phyloP scores from a whole-genome alignment of 371 early-diverging fungal genomes.

The Rhizopus sp. region DNA sequence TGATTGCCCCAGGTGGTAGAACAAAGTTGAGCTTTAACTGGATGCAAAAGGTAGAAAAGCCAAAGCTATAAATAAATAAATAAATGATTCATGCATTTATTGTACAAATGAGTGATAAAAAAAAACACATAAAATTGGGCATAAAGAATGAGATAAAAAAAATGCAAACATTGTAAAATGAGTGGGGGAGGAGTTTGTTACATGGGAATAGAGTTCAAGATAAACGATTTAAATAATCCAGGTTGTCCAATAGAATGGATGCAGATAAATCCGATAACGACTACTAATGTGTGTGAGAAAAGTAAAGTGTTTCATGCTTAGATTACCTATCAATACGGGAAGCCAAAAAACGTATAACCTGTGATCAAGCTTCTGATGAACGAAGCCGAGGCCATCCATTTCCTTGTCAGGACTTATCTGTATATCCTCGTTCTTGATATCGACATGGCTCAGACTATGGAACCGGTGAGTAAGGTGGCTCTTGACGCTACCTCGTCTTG shows the following conservation, averaged over 20 bases:
- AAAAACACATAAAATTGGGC: too few relatives aligned
- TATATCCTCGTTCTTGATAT: neutral
- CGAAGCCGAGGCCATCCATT: conserved; percentile 30
- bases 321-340: conserved; percentile 34
- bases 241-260: too few relatives aligned
- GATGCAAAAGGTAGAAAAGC: conserved; percentile 27
- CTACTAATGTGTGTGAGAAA: too few relatives aligned
- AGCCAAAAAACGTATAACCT: conserved; percentile 40
- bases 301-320: neutral
- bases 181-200: too few relatives aligned
- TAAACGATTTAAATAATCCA: too few relatives aligned
- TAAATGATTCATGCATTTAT: neutral
- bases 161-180: too few relatives aligned
- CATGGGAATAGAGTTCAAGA: too few relatives aligned
- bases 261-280: too few relatives aligned
- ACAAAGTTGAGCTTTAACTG: conserved; percentile 37
- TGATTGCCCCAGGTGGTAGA: conserved; percentile 54
- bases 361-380: conserved; percentile 28
- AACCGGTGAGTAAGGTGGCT: conserved; percentile 24
- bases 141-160: too few relatives aligned
- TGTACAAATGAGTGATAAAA: too few relatives aligned
- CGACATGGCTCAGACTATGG: conserved; percentile 19
- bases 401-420: conserved; percentile 20
- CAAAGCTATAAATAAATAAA: conserved; percentile 19
- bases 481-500: conserved; percentile 19